Evolutionary conservation across 225 moss, liverwort and hornwort genomes (phyloP), one percentile per base, ranked within the genome.

Genomic region (Thuidium tamariscinum): DNA sequence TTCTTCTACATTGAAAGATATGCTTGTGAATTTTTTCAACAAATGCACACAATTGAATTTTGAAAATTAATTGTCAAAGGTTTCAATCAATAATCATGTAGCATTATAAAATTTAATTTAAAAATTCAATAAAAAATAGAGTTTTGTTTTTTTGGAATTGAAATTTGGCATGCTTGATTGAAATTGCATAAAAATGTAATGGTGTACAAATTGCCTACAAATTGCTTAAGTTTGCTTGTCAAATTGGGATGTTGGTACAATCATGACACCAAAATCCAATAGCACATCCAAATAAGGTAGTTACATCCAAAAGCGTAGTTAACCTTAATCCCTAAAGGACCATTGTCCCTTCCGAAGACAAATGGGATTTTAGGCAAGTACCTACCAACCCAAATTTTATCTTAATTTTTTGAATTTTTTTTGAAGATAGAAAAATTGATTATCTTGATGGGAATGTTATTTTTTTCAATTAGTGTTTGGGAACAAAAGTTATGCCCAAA

Each of bases 61-160:
- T 25, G 23, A 23, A n/a, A n/a, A 36, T n/a, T 36, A 9, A 55
- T 6, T 13, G 30, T 51, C 8, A n/a, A 51, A 0, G 0, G 0
- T 75, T n/a, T 14, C 9, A 9, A 52, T n/a, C 22, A 52, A 52
- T n/a, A 74, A 3, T 75, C 22, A 14, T 52, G 1, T n/a, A n/a
- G 22, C 1, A n/a, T 52, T 3, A 16, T 25, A 0, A 25, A 54
- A 36, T 25, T 36, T 36, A 1, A 37, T 16, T 10, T 1, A 4
- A 16, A 15, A 76, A 76, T 9, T 36, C 36, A 10, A 5, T 3
- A 4, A 20, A 20, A 61, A 36, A 10, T 16, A 54, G 1, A 10
- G 0, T 25, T 54, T 23, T 36, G n/a, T 15, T 36, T 54, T n/a
- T 36, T 23, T 54, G 2, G 1, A 51, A n/a, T 74, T 14, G 0